These are phyloP conservation scores for Ophiostoma ulmi DNA, from an alignment of 2,329 filamentous ascomycete genomes.

Conservation along the genomic window DNA sequence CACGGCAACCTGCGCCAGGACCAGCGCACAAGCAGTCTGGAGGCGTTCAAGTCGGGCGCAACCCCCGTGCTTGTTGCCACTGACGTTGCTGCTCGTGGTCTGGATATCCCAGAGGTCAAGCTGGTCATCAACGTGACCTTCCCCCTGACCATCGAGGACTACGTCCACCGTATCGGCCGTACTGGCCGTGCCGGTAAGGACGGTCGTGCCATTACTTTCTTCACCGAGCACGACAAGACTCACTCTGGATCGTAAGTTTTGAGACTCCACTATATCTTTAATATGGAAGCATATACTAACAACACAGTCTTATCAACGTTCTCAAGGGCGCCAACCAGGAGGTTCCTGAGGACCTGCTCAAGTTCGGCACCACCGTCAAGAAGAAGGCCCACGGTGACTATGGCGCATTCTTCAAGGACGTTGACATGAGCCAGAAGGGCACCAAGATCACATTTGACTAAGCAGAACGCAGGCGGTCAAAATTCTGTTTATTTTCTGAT, in stretches of 20 bases:
- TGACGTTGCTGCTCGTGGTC: slow-evolving; percentile 86
- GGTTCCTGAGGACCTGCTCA: slow-evolving; percentile 84
- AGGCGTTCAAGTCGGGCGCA: slow-evolving; percentile 81
- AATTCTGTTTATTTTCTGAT: background rate
- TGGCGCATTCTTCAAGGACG: slow-evolving; percentile 91
- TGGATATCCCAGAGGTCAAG: slow-evolving; percentile 94
- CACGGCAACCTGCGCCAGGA: slow-evolving; percentile 90
- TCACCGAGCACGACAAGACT: slow-evolving; percentile 90
- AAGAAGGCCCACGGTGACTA: slow-evolving; percentile 97
- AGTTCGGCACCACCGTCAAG: slow-evolving; percentile 97
- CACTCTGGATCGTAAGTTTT: slow-evolving; percentile 78
- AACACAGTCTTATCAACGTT: slow-evolving; percentile 76
- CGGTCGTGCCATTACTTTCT: slow-evolving; percentile 84
- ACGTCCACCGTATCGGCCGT: slow-evolving; percentile 93
- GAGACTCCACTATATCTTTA: background rate
- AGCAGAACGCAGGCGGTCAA: background rate
- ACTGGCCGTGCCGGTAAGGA: slow-evolving; percentile 89
- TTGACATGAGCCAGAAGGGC: slow-evolving; percentile 73
- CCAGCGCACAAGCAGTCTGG: slow-evolving; percentile 78
- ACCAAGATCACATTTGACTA: slow-evolving; percentile 90
- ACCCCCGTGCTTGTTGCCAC: slow-evolving; percentile 88
- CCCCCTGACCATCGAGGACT: slow-evolving; percentile 91
- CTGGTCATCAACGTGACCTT: slow-evolving; percentile 95
- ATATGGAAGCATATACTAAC: slow-evolving; percentile 11
- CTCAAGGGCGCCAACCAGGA: slow-evolving; percentile 87